phyloP scores from a whole-genome alignment of 139 green algal species.

The Ettlia oleoabundans region DNA sequence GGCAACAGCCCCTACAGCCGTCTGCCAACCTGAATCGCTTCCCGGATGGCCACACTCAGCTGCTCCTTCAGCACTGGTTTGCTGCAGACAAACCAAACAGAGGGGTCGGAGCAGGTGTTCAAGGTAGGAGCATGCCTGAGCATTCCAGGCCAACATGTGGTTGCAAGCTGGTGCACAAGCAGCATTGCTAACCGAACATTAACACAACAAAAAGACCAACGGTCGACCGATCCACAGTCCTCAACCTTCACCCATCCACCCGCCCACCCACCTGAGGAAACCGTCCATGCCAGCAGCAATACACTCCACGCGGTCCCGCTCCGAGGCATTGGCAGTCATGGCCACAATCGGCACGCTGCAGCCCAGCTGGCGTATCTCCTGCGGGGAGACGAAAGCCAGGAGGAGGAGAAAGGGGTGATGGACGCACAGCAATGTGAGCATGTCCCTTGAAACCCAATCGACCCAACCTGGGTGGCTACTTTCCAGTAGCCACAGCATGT shows the following conservation, averaged over 20 bases:
- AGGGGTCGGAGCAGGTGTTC: neutral
- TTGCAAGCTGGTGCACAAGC: too few species aligned
- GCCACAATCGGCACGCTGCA: slow-evolving; percentile 84
- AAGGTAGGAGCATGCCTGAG: too few species aligned
- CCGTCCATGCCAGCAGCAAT: slow-evolving; percentile 87
- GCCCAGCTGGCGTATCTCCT: slow-evolving; percentile 63
- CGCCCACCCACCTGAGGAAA: slow-evolving; percentile 66
- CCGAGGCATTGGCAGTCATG: slow-evolving; percentile 88
- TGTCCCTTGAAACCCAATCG: too few species aligned
- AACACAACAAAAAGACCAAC: too few species aligned
- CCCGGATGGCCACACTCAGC: slow-evolving; percentile 56
- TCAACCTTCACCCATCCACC: neutral
- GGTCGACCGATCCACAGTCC: neutral
- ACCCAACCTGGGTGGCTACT: too few species aligned
- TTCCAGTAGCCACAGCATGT: too few species aligned
- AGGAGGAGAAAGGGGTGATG: too few species aligned
- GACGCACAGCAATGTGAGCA: too few species aligned
- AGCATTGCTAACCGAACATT: too few species aligned
- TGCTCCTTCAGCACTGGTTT: slow-evolving; percentile 84
- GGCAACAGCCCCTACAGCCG: neutral
- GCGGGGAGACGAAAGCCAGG: too few species aligned
- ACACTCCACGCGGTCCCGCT: slow-evolving; percentile 83
- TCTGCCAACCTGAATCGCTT: slow-evolving; percentile 16
- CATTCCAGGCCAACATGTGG: too few species aligned
- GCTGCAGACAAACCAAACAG: slow-evolving; percentile 60